Evolutionary conservation across 2,329 filamentous ascomycete genomes (phyloP).

Genomic region (Seiridium cupressi): DNA sequence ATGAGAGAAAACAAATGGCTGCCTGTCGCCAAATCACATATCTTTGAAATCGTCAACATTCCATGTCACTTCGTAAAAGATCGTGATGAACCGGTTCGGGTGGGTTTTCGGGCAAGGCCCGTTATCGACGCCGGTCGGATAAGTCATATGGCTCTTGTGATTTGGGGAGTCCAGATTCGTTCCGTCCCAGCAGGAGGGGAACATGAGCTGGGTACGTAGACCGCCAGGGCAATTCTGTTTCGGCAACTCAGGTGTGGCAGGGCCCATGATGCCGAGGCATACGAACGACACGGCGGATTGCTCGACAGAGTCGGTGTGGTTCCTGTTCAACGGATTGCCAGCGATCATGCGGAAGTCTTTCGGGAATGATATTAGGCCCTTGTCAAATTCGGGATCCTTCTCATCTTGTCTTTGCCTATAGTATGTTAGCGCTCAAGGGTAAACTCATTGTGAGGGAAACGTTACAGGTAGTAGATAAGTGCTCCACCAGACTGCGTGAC

Average conservation of each 20-base stretch:
- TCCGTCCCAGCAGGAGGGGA: slow-evolving; percentile 64
- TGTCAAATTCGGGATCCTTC: slow-evolving; percentile 34
- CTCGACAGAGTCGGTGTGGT: slow-evolving; percentile 41
- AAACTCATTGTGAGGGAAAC: slow-evolving; percentile 11
- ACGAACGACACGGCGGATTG: slow-evolving; percentile 53
- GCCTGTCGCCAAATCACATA: slow-evolving; percentile 38
- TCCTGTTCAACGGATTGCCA: slow-evolving; percentile 53
- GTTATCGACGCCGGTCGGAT: slow-evolving; percentile 43
- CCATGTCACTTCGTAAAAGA: slow-evolving; percentile 62
- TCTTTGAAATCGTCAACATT: slow-evolving; percentile 48
- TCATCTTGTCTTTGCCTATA: slow-evolving; percentile 37
- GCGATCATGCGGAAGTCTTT: slow-evolving; percentile 65
- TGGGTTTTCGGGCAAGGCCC: slow-evolving; percentile 49
- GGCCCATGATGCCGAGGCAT: slow-evolving; percentile 47
- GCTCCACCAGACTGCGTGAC: slow-evolving; percentile 41
- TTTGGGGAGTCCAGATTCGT: slow-evolving; percentile 50
- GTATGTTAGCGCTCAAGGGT: neutral
- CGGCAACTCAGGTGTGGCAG: slow-evolving; percentile 52
- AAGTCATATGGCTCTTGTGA: slow-evolving; percentile 56
- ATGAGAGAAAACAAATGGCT: slow-evolving; percentile 51
- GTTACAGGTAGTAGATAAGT: slow-evolving; percentile 55
- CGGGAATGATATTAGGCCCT: slow-evolving; percentile 58
- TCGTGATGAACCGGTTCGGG: slow-evolving; percentile 53
- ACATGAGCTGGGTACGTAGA: slow-evolving; percentile 52
- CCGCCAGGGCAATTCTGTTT: slow-evolving; percentile 51